Evolutionary conservation across 1,284 basidiomycete genomes (phyloP), one percentile per base, ranked within the genome.

Genomic region (Austroboletus niveus): DNA sequence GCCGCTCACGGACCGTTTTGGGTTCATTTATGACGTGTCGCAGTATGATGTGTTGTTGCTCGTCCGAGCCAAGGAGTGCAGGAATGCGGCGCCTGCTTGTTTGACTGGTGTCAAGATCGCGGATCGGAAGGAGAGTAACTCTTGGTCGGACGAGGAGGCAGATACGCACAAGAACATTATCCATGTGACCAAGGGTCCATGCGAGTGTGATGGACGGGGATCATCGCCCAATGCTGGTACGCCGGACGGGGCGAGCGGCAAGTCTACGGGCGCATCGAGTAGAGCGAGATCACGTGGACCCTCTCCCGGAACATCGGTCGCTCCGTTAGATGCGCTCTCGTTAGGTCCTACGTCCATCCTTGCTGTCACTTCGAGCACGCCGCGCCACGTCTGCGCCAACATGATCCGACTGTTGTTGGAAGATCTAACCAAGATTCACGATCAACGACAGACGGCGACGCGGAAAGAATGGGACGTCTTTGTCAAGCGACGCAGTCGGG

Each of bases 21-120:
- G 96, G 0, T 98, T 98, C 73, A 89, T 97, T 64, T 97, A 94
- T 59, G 91, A 93, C 60, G 81, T 93, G 11, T 84, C 85, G 24
- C 78, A 82, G 61, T 89, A 92, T 57, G 92, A 94, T 60, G 77
- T 89, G n/a, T 73, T 92, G 15, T 72, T 94, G 20, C 76, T 94
- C 30, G 68, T 86, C 8, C 78, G 89, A 42, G 87, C 88, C 34
- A 76, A 78, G 69, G 87, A 89, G 59, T 91, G 87, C 57, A 76
- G 79, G 31, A 87, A 80, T 58, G 81, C 85, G 0, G 88, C 89
- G 0, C 91, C 91, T 3, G 91, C 90, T 5, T 92, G 89, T 61
- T 72, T 94, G 38, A 93, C 91, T 0, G 91, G 91, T 1, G 87
- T 93, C 58, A 89, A 87, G 72, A 91, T 94, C 51, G 87, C 91